These are phyloP conservation scores for Pythium periplocum DNA, from an alignment of 352 stramenopile genomes.

Conservation along the genomic window DNA sequence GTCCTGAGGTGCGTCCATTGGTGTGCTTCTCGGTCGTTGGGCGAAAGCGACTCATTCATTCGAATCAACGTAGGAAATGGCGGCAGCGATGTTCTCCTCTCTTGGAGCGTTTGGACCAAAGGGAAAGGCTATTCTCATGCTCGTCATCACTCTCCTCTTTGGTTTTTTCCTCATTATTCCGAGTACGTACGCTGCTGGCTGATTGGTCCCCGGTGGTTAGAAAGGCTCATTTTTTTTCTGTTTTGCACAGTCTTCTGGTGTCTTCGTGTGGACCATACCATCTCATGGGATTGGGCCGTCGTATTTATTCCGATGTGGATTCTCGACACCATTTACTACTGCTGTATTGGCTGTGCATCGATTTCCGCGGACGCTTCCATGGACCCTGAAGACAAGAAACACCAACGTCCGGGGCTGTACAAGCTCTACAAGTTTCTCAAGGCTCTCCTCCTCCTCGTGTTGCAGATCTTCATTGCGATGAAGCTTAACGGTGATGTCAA, in stretches of 20 bases:
- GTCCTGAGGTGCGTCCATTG: slow-evolving; percentile 32
- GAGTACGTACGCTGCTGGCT: slow-evolving; percentile 32
- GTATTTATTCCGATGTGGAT: slow-evolving; percentile 83
- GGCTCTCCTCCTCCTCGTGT: slow-evolving; percentile 59
- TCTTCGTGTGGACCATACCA: slow-evolving; percentile 63
- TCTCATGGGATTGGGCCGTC: slow-evolving; percentile 74
- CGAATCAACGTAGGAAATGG: slow-evolving; percentile 32
- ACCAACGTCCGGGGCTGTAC: slow-evolving; percentile 40
- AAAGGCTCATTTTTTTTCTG: slow-evolving; percentile 9
- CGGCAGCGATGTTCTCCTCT: slow-evolving; percentile 61
- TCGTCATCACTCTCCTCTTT: slow-evolving; percentile 63
- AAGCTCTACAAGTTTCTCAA: slow-evolving; percentile 85
- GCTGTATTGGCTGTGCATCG: slow-evolving; percentile 61
- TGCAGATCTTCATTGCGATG: slow-evolving; percentile 81
- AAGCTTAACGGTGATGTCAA: slow-evolving; percentile 69
- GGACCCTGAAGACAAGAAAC: slow-evolving; percentile 18
- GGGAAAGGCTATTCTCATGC: slow-evolving; percentile 68
- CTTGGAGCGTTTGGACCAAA: slow-evolving; percentile 62
- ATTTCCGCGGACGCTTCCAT: slow-evolving; percentile 34
- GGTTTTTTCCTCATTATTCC: slow-evolving; percentile 85
- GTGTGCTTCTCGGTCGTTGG: background rate
- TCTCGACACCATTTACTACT: slow-evolving; percentile 69
- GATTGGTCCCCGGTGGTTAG: background rate
- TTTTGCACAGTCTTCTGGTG: slow-evolving; percentile 71
- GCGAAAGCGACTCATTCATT: background rate